A percentile compares a stretch with the other conserved stretches of the same genome.
Conservation (phyloP, 768 basidiomycete genomes). For the Mycena rosella region DNA sequence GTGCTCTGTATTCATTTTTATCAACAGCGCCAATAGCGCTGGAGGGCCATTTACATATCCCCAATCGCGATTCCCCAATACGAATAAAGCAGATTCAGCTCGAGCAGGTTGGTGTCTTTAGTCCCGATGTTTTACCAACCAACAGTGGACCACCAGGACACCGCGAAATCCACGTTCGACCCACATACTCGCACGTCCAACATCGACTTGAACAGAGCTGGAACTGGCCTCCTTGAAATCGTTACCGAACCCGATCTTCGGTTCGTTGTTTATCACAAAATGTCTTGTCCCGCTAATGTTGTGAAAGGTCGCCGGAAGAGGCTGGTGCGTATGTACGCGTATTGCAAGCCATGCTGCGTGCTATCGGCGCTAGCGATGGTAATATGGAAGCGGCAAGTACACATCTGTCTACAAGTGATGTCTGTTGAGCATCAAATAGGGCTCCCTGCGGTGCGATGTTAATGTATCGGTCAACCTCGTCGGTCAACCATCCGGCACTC, state of each 20-base stretch:
- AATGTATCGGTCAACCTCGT: slow-evolving; percentile 90
- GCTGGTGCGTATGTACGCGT: slow-evolving; percentile 88
- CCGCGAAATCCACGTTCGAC: slow-evolving; percentile 84
- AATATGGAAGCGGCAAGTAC: slow-evolving; percentile 93
- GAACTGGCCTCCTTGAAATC: slow-evolving; percentile 93
- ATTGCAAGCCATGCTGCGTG: slow-evolving; percentile 84
- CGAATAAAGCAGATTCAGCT: slow-evolving; percentile 95
- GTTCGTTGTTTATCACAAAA: slow-evolving; percentile 48
- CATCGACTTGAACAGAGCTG: slow-evolving; percentile 93
- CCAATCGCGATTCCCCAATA: slow-evolving; percentile 60
- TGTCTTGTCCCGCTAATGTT: slow-evolving; percentile 42
- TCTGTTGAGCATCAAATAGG: slow-evolving; percentile 59
- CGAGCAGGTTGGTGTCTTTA: slow-evolving; percentile 79
- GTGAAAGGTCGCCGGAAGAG: slow-evolving; percentile 79
- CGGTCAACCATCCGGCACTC: slow-evolving; percentile 76
- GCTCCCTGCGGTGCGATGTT: slow-evolving; percentile 94
- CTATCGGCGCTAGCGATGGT: slow-evolving; percentile 90
- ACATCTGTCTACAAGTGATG: neutral
- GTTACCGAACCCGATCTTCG: slow-evolving; percentile 94
- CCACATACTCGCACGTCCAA: slow-evolving; percentile 62
- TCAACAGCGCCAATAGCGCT: slow-evolving; percentile 81
- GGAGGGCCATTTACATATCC: slow-evolving; percentile 68
- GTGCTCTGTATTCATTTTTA: slow-evolving; percentile 5
- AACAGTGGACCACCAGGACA: slow-evolving; percentile 69
- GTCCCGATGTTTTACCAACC: slow-evolving; percentile 9